These are phyloP conservation scores for Polyporus arcularius DNA, from an alignment of 768 basidiomycete species.

Conservation along the genomic window DNA sequence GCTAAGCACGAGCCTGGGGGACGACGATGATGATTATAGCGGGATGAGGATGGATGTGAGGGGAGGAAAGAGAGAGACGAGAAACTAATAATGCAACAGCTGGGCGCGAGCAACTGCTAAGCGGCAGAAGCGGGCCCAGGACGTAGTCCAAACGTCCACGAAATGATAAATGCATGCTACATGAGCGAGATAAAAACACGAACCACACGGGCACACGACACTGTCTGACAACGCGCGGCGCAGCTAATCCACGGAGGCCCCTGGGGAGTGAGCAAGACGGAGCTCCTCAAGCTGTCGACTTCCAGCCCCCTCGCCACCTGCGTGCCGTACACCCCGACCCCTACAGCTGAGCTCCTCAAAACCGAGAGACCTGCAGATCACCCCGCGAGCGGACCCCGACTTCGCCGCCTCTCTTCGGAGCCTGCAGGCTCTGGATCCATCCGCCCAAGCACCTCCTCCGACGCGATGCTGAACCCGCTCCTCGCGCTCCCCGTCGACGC, in stretches of 20 bases:
- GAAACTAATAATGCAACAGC: constrained; percentile 21
- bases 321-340: background rate
- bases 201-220: background rate
- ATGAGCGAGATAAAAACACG: constrained; percentile 13
- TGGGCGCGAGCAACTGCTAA: background rate
- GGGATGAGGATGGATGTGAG: constrained; percentile 5
- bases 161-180: constrained; percentile 21
- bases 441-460: constrained; percentile 55
- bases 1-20: background rate
- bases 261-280: background rate
- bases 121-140: background rate
- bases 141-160: constrained; percentile 1
- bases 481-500: constrained; percentile 36
- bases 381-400: constrained; percentile 5
- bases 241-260: background rate
- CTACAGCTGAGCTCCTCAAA: too few species aligned
- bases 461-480: constrained; percentile 44
- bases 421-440: constrained; percentile 44
- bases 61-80: background rate
- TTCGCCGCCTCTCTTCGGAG: constrained; percentile 24
- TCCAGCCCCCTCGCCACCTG: background rate
- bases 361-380: background rate
- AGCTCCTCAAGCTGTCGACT: background rate
- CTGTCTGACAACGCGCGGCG: background rate
- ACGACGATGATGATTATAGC: background rate